Evolutionary conservation across 352 stramenopile species (phyloP).

Genomic region (Globisporangium alternatum): DNA sequence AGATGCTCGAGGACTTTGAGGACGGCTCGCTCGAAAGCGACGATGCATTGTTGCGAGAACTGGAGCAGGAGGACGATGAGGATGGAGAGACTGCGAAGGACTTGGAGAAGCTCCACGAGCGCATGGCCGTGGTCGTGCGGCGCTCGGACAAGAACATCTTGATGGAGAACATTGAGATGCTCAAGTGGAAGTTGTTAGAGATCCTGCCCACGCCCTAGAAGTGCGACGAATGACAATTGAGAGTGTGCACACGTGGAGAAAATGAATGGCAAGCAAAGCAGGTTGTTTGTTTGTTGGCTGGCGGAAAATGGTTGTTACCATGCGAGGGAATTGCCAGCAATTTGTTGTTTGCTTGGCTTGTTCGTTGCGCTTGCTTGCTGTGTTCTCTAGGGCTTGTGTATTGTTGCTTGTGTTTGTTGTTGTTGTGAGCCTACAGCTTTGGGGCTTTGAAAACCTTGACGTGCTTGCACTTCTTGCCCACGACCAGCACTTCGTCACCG

Average conservation of each 20-base stretch:
- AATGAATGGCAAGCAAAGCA: not conserved
- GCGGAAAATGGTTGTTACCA: not conserved
- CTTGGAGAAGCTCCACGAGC: slow-evolving; percentile 28
- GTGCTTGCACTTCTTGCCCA: slow-evolving; percentile 61
- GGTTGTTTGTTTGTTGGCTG: not conserved
- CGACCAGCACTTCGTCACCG: slow-evolving; percentile 61
- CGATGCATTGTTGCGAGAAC: slow-evolving; percentile 31
- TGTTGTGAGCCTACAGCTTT: slow-evolving; percentile 18
- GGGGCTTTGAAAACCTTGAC: slow-evolving; percentile 70
- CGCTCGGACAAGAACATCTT: slow-evolving; percentile 66
- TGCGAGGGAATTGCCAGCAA: slow-evolving; percentile 5
- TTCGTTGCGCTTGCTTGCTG: not conserved
- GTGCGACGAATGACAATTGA: slow-evolving; percentile 8
- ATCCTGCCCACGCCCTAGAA: slow-evolving; percentile 36
- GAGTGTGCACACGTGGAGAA: not conserved
- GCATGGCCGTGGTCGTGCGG: slow-evolving; percentile 54
- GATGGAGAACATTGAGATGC: slow-evolving; percentile 57
- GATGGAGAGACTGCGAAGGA: slow-evolving; percentile 13
- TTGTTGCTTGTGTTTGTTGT: not conserved
- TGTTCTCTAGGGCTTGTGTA: not conserved
- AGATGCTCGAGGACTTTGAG: slow-evolving; percentile 52
- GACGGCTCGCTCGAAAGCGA: slow-evolving; percentile 38
- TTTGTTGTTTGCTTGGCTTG: slow-evolving; percentile 12
- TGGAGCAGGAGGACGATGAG: slow-evolving; percentile 20
- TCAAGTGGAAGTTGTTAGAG: slow-evolving; percentile 68